These are phyloP conservation scores for Gaeumannomyces sp. DNA, from an alignment of 2,329 filamentous ascomycete genomes.

Conservation along the genomic window DNA sequence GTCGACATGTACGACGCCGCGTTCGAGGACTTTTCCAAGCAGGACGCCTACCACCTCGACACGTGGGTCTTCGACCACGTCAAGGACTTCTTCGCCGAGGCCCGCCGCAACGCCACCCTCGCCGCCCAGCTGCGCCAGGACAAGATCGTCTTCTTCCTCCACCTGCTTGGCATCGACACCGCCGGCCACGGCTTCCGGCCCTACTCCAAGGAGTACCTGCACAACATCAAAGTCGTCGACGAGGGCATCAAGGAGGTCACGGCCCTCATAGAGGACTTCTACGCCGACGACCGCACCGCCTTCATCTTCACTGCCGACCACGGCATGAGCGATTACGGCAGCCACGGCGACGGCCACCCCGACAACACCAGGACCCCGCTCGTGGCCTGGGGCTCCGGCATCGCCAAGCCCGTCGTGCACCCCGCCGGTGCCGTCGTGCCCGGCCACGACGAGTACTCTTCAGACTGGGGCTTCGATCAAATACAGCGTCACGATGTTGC, in stretches of 20 bases:
- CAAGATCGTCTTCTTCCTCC: constrained; percentile 90
- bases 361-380: constrained; percentile 94
- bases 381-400: constrained; percentile 87
- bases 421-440: constrained; percentile 49
- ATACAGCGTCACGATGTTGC: constrained; percentile 84
- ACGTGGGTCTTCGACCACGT: constrained; percentile 95
- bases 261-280: constrained; percentile 77
- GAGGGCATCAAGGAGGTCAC: constrained; percentile 80
- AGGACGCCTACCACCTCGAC: constrained; percentile 74
- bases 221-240: constrained; percentile 93
- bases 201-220: constrained; percentile 90
- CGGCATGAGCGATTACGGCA: constrained; percentile 99
- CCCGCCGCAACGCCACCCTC: constrained; percentile 70
- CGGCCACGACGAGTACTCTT: constrained; percentile 87
- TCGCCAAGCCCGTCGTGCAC: constrained; percentile 64
- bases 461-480: constrained; percentile 77
- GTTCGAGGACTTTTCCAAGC: constrained; percentile 76
- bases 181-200: constrained; percentile 80
- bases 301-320: constrained; percentile 98
- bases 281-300: constrained; percentile 75
- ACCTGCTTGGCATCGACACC: constrained; percentile 87
- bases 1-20: constrained; percentile 80
- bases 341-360: constrained; percentile 94
- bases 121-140: constrained; percentile 69
- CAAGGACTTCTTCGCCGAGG: constrained; percentile 76